Percentiles rank a stretch among this genome's conserved stretches.
phyloP scores from a whole-genome alignment of 345 rosid species.

The Linum trigynum region DNA sequence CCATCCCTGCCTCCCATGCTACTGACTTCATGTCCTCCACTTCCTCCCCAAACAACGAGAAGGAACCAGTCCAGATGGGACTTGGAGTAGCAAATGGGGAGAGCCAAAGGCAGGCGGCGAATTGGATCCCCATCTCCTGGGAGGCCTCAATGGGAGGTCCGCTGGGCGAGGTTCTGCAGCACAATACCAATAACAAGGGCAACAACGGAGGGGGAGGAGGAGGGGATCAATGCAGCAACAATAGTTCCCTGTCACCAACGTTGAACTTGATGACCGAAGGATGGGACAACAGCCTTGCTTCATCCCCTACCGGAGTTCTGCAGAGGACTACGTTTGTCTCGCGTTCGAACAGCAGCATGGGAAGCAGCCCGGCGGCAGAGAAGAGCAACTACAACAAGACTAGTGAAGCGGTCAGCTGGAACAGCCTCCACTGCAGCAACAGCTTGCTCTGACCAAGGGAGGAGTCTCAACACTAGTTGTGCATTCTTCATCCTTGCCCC shows the following conservation, averaged over 20 bases:
- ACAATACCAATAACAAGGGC: conserved; percentile 22
- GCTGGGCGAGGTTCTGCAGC: conserved; percentile 57
- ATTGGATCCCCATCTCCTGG: conserved; percentile 52
- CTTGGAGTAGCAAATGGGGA: conserved; percentile 37
- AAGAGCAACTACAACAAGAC: conserved; percentile 14
- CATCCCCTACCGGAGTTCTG: conserved; percentile 76
- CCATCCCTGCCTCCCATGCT: conserved; percentile 34
- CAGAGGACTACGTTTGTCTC: conserved; percentile 61
- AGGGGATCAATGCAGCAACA: conserved; percentile 22
- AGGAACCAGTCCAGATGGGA: conserved; percentile 43
- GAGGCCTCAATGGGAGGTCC: conserved; percentile 64
- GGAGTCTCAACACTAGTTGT: conserved; percentile 10
- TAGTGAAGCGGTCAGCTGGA: conserved; percentile 27
- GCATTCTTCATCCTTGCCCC: conserved; percentile 24
- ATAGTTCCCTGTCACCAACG: conserved; percentile 17
- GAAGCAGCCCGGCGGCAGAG: conserved; percentile 60
- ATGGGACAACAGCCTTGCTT: conserved; percentile 49
- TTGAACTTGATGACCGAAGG: conserved; percentile 43
- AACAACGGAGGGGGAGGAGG: conserved; percentile 13
- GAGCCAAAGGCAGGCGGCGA: conserved; percentile 32
- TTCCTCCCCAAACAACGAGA: conserved; percentile 42
- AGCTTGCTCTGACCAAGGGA: too few species aligned
- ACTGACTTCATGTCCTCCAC: conserved; percentile 42
- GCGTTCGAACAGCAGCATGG: conserved; percentile 74
- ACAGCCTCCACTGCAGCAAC: conserved; percentile 15